Percentiles rank a stretch among this genome's conserved stretches.
Evolutionary conservation across 1,284 basidiomycete species (phyloP).

Genomic region (Rhodotorula sp.): DNA sequence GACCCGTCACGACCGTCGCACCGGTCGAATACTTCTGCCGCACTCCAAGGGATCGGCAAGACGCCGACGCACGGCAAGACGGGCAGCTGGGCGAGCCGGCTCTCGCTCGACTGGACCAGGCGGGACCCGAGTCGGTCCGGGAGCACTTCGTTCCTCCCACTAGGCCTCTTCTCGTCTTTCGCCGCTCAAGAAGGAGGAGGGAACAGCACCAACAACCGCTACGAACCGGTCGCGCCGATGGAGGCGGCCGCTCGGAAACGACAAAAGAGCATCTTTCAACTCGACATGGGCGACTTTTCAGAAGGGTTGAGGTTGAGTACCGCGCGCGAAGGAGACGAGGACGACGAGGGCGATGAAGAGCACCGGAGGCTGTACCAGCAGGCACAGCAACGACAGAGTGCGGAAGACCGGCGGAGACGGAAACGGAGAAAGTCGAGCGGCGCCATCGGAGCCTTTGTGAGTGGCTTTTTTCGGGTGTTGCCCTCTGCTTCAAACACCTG

Average conservation of each 20-base stretch:
- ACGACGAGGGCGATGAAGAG: neutral
- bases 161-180: conserved; percentile 18
- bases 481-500: neutral
- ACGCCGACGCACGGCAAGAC: neutral
- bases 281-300: conserved; percentile 30
- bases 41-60: neutral
- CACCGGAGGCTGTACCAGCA: neutral
- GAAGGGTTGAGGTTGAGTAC: conserved; percentile 8
- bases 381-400: neutral
- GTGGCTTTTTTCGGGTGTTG: neutral
- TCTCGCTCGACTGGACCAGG: conserved; percentile 24
- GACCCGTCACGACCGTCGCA: neutral
- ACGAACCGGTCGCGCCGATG: conserved; percentile 23
- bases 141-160: conserved; percentile 13
- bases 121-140: neutral
- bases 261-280: conserved; percentile 27
- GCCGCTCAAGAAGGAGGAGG: neutral
- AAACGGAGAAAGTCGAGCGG: neutral
- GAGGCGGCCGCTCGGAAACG: neutral
- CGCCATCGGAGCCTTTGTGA: conserved; percentile 13
- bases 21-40: neutral
- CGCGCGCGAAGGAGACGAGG: conserved; percentile 1
- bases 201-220: neutral
- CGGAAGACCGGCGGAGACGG: neutral
- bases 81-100: conserved; percentile 2